phyloP scores from a whole-genome alignment of 164 flowering plant genomes.

The Piper betle region DNA sequence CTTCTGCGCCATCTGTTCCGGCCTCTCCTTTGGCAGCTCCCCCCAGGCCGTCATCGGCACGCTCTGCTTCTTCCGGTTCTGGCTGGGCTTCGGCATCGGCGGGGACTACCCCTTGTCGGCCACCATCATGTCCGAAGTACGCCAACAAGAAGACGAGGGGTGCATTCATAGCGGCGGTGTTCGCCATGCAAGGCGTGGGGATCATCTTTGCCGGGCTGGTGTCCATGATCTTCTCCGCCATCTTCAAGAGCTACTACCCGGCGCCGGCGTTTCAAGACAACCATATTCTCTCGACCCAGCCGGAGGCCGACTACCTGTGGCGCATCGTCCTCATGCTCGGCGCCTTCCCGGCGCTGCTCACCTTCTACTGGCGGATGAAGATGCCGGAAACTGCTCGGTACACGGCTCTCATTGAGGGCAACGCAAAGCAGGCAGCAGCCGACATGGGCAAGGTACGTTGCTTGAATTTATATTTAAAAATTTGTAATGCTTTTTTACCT shows the following conservation, averaged over 20 bases:
- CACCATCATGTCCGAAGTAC: conserved; percentile 43
- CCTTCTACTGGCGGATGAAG: conserved; percentile 84
- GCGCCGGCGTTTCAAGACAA: conserved; percentile 5
- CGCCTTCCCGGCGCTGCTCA: conserved; percentile 54
- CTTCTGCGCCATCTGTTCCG: conserved; percentile 40
- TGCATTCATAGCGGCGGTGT: too few relatives aligned
- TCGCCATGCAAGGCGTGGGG: too few relatives aligned
- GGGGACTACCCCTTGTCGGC: too few relatives aligned
- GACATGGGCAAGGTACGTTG: conserved; percentile 48
- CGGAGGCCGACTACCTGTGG: conserved; percentile 54
- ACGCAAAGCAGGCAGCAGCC: conserved; percentile 48
- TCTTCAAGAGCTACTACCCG: conserved; percentile 12
- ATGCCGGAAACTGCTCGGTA: conserved; percentile 75
- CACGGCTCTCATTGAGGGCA: conserved; percentile 71
- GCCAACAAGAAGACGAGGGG: conserved; percentile 47
- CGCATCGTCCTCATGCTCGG: conserved; percentile 64
- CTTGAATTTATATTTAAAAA: too few relatives aligned
- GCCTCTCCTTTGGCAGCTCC: conserved; percentile 33
- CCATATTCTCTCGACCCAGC: conserved; percentile 20
- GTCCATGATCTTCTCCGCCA: conserved; percentile 27
- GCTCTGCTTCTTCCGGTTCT: conserved; percentile 51
- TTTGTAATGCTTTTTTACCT: too few relatives aligned
- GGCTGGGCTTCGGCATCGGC: too few relatives aligned
- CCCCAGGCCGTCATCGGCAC: conserved; percentile 24
- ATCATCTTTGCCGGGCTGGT: conserved; percentile 44